Base-by-base conservation (phyloP, 2,329 filamentous ascomycete species). In the Diaporthe sp. region DNA sequence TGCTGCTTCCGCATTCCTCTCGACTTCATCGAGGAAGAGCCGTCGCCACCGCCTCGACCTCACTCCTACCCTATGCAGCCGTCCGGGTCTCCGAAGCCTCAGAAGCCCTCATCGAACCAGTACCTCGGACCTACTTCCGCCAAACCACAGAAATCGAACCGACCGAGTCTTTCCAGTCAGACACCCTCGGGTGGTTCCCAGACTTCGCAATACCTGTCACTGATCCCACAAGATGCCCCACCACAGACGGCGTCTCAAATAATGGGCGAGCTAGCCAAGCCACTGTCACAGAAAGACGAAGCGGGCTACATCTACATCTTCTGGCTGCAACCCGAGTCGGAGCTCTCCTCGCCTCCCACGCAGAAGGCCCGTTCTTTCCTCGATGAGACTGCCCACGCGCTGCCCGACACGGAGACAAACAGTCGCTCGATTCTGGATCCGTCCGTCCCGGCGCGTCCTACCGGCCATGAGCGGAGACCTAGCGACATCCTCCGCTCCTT, bases 221-320 rank as follows among this genome's bases (percentile, higher is more conserved):
- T 95, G 76, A 95, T 98, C 57, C 95, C 95, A 0, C 83, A 88
- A 12, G 85, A 88, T 2, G 87, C 95, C 6, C 89, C 92, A 2
- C 92, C 94, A 1, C 87, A 93, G 79, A 94, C 92, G 0, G 88
- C 94, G 0, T 93, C 95, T 0, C 85, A 88, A 7, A 88, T 98
- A 4, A 89, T 96, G 76, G 87, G 93, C 3, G 96, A 98, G 83
- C 88, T 98, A 13, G 91, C 88, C 84, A 82, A 97, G 90, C 87
- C 95, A 1, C 90, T 96, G 61, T 95, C 95, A 0, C 87, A 91
- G 31, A 86, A 89, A 72, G 94, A 97, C 78, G 94, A 97, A 79
- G 88, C 93, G 17, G 97, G 97, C 51, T 99, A 97, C 85, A 98
- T 99, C 79, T 99, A 99, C 88, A 98, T 99, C 84, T 99, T 98